Conservation (phyloP, 192 early-diverging fungal genomes). For the Spizellomyces sp. region DNA sequence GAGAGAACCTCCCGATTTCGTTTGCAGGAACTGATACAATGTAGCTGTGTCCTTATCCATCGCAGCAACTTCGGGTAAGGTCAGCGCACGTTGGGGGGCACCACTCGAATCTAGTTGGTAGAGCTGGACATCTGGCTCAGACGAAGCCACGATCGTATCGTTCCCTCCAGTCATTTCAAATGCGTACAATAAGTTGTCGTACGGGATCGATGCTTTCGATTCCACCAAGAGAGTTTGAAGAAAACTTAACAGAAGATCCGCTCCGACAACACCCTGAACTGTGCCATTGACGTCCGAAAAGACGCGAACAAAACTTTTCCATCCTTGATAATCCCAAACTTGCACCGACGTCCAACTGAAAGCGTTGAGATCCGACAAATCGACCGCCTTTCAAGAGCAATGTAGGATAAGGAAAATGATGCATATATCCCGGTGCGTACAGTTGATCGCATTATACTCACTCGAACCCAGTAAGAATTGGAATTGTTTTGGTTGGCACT, state of each 20-base stretch:
- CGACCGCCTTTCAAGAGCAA: background rate
- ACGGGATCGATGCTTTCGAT: background rate
- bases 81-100: background rate
- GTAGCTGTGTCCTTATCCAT: background rate
- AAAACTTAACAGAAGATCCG: slow-evolving; percentile 5
- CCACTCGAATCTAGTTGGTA: background rate
- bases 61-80: background rate
- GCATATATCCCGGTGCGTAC: background rate
- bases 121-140: background rate
- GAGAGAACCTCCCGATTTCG: background rate
- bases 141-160: slow-evolving; percentile 3
- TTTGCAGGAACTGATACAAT: background rate
- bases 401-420: background rate
- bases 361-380: background rate
- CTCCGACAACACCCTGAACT: background rate
- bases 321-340: background rate
- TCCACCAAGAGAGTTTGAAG: background rate
- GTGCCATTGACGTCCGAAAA: background rate
- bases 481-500: no score
- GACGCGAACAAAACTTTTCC: slow-evolving; percentile 8
- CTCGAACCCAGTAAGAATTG: no score
- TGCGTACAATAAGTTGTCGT: slow-evolving; percentile 14
- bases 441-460: background rate
- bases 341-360: background rate
- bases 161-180: background rate